A percentile compares a stretch with the other conserved stretches of the same genome.
These are phyloP conservation scores for Penicillium paxilli DNA, from an alignment of 495 filamentous ascomycete genomes.

Conservation along the genomic window DNA sequence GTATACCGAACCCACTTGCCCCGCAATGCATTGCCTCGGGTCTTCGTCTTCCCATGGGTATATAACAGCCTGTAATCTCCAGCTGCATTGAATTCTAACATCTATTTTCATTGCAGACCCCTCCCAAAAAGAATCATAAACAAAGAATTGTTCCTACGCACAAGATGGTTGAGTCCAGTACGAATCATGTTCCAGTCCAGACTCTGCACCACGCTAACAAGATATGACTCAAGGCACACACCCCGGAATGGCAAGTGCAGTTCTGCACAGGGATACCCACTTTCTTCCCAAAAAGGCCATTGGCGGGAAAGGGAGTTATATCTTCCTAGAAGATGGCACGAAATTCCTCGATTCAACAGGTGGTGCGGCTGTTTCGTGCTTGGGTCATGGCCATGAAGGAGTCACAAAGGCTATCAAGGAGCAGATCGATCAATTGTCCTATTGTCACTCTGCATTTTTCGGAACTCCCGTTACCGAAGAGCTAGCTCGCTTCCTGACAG, in stretches of 20 bases:
- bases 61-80: slow-evolving; percentile 12
- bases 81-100: background rate
- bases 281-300: slow-evolving; percentile 41
- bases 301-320: slow-evolving; percentile 44
- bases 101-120: too few species aligned
- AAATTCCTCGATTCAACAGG: slow-evolving; percentile 63
- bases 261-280: slow-evolving; percentile 45
- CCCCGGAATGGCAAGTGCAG: slow-evolving; percentile 26
- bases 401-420: slow-evolving; percentile 45
- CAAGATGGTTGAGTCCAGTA: background rate
- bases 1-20: slow-evolving; percentile 32
- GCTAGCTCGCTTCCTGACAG: slow-evolving; percentile 41
- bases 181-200: background rate
- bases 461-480: slow-evolving; percentile 47
- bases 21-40: slow-evolving; percentile 25
- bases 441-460: slow-evolving; percentile 56
- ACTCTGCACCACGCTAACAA: background rate
- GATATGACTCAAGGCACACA: background rate
- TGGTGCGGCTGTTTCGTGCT: slow-evolving; percentile 51
- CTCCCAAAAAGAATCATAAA: too few species aligned
- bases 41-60: background rate
- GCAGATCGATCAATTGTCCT: slow-evolving; percentile 52
- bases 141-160: background rate
- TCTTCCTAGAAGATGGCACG: slow-evolving; percentile 58
- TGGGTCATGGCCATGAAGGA: slow-evolving; percentile 48